Percentiles rank a stretch among this genome's conserved stretches.
Evolutionary conservation across 2,329 filamentous ascomycete genomes (phyloP).

Genomic region (Fusarium tanahbumbuense): DNA sequence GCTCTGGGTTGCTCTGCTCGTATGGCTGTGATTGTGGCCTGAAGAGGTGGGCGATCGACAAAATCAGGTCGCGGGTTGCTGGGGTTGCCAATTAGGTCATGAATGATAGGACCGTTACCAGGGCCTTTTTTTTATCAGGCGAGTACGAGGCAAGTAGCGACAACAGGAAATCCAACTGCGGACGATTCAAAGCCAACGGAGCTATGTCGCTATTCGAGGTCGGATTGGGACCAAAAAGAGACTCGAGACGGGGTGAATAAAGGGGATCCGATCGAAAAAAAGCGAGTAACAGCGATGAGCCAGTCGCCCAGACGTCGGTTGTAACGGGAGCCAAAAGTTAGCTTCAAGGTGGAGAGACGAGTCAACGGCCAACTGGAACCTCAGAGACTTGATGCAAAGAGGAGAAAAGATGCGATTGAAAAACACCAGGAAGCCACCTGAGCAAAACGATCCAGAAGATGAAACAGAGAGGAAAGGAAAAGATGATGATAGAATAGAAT

Average conservation of each 20-base stretch:
- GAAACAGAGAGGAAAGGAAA: constrained; percentile 1
- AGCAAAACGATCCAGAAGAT: constrained; percentile 27
- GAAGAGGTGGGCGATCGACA: constrained; percentile 31
- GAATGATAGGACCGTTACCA: constrained; percentile 28
- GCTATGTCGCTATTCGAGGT: constrained; percentile 22
- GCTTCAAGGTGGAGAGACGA: constrained; percentile 24
- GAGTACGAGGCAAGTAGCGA: constrained; percentile 23
- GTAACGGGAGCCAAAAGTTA: constrained; percentile 39
- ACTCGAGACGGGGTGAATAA: constrained; percentile 18
- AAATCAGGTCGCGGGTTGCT: constrained; percentile 34
- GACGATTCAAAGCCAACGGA: constrained; percentile 34
- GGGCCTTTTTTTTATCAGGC: constrained; percentile 29
- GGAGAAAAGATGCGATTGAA: constrained; percentile 15
- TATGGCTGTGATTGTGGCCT: constrained; percentile 24
- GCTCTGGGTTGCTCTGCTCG: constrained; percentile 18
- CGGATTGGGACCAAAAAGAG: constrained; percentile 10
- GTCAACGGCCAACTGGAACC: constrained; percentile 17
- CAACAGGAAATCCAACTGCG: constrained; percentile 18
- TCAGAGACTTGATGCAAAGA: constrained; percentile 2
- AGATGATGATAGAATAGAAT: constrained; percentile 1
- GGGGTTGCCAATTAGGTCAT: constrained; percentile 41
- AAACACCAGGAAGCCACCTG: constrained; percentile 36
- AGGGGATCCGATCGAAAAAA: constrained; percentile 36
- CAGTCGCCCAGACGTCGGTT: constrained; percentile 42
- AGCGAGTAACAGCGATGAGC: constrained; percentile 32